These are phyloP conservation scores for Termitomyces sp. DNA, from an alignment of 768 basidiomycete genomes.

Conservation along the genomic window DNA sequence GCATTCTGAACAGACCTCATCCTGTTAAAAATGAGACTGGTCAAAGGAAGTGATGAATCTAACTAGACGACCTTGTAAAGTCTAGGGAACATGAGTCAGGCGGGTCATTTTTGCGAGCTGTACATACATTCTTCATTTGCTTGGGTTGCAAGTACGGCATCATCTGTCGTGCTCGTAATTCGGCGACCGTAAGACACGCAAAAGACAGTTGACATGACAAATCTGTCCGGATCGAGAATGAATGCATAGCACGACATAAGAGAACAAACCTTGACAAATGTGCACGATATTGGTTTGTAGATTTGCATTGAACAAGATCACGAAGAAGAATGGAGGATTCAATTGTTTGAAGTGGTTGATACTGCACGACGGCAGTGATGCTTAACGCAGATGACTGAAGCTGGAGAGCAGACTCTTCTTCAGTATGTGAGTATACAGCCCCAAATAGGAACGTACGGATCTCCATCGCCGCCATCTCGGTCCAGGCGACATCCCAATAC, in stretches of 20 bases:
- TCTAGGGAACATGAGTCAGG: background rate
- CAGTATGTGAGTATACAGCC: background rate
- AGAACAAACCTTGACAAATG: slow-evolving; percentile 9
- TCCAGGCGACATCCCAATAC: slow-evolving; percentile 25
- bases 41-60: background rate
- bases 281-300: background rate
- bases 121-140: slow-evolving; percentile 2
- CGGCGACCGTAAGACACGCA: slow-evolving; percentile 8
- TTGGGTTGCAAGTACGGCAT: background rate
- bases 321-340: slow-evolving; percentile 5
- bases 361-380: slow-evolving; percentile 3
- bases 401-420: background rate
- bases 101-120: background rate
- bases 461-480: slow-evolving; percentile 26
- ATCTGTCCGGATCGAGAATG: background rate
- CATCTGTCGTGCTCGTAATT: slow-evolving; percentile 3
- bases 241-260: background rate
- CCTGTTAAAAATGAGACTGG: background rate
- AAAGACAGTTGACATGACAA: slow-evolving; percentile 9
- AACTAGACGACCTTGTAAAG: background rate
- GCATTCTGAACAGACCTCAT: background rate
- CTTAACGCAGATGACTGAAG: slow-evolving; percentile 6
- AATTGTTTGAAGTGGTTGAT: slow-evolving; percentile 9
- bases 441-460: slow-evolving; percentile 17
- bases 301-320: slow-evolving; percentile 5